Conservation (phyloP, 1,139 yeast genomes). For the Geotrichum macrosporum region DNA sequence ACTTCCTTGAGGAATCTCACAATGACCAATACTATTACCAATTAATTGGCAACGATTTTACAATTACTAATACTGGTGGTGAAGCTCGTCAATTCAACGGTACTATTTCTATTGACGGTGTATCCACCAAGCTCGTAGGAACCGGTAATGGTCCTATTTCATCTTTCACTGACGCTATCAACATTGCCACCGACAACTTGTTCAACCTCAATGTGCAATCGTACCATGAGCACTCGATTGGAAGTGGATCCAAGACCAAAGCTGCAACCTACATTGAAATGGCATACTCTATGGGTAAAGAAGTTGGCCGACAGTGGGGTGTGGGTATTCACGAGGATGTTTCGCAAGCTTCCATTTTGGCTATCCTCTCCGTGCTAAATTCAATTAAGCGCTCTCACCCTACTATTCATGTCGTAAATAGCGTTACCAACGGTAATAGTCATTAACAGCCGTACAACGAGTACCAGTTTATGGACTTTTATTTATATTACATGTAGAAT, state of each 20-base stretch:
- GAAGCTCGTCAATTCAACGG: slow-evolving; percentile 51
- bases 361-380: slow-evolving; percentile 72
- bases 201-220: slow-evolving; percentile 62
- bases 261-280: slow-evolving; percentile 88
- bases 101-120: slow-evolving; percentile 48
- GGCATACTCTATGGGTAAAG: slow-evolving; percentile 38
- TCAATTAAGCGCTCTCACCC: slow-evolving; percentile 20
- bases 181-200: slow-evolving; percentile 50
- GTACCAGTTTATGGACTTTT: too few species aligned
- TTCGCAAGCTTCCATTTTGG: slow-evolving; percentile 79
- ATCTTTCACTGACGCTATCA: slow-evolving; percentile 75
- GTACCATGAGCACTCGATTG: slow-evolving; percentile 90
- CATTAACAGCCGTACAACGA: too few species aligned
- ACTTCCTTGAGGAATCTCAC: slow-evolving; percentile 52
- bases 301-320: slow-evolving; percentile 66
- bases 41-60: slow-evolving; percentile 32
- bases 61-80: slow-evolving; percentile 33
- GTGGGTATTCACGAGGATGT: slow-evolving; percentile 93
- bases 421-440: neutral
- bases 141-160: slow-evolving; percentile 95
- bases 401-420: neutral
- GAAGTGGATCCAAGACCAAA: slow-evolving; percentile 75
- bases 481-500: too few species aligned
- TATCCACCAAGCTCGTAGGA: slow-evolving; percentile 47
- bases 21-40: slow-evolving; percentile 37